phyloP scores from a whole-genome alignment of 2,329 filamentous ascomycete species.

The Fusarium bulbicola region DNA sequence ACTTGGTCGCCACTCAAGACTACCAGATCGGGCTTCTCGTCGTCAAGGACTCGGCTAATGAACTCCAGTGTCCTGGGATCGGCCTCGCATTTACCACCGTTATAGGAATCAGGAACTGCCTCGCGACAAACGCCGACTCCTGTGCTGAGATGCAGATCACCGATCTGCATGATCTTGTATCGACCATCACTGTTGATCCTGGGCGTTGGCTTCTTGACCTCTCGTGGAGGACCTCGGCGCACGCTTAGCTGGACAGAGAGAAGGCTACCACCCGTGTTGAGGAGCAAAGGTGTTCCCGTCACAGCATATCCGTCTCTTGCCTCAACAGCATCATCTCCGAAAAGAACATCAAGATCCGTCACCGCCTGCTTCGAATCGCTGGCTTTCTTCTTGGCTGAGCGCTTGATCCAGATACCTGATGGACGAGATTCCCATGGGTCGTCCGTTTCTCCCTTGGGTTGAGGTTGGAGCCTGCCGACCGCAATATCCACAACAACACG shows the following conservation, averaged over 20 bases:
- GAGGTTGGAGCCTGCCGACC: conserved; percentile 77
- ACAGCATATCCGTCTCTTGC: conserved; percentile 87
- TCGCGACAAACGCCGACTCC: conserved; percentile 88
- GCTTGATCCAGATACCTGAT: conserved; percentile 83
- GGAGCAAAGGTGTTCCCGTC: conserved; percentile 75
- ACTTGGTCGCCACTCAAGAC: conserved; percentile 94
- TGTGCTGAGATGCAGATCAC: conserved; percentile 94
- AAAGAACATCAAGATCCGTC: conserved; percentile 86
- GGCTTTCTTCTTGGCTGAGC: conserved; percentile 75
- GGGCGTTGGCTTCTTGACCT: conserved; percentile 74
- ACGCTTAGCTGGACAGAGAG: conserved; percentile 81
- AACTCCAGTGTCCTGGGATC: conserved; percentile 94
- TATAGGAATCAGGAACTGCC: conserved; percentile 76
- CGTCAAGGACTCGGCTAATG: conserved; percentile 81
- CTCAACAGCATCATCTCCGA: conserved; percentile 91
- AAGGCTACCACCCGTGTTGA: conserved; percentile 69
- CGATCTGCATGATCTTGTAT: conserved; percentile 97
- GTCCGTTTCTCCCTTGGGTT: conserved; percentile 54
- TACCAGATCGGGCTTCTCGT: conserved; percentile 93
- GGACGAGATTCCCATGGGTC: conserved; percentile 81
- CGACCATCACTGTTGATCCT: conserved; percentile 87
- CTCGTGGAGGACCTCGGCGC: conserved; percentile 73
- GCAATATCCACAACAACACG: conserved; percentile 82
- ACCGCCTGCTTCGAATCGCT: conserved; percentile 79
- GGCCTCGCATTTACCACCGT: conserved; percentile 85